Evolutionary conservation across 2,329 filamentous ascomycete species (phyloP).

Genomic region (Trichophyton verrucosum): DNA sequence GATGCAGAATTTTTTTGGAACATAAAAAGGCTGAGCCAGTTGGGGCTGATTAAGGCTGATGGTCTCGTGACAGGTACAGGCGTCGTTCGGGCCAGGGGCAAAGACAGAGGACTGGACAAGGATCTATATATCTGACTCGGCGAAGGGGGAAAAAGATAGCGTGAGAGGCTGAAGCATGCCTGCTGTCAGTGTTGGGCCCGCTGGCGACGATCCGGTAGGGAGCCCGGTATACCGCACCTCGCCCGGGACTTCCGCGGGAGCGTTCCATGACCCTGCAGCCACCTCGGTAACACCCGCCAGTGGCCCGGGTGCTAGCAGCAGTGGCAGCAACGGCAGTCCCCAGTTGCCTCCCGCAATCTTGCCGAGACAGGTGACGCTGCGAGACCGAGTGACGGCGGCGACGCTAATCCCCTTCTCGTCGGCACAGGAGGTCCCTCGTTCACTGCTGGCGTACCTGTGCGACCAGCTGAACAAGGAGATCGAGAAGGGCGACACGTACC

Average conservation of each 20-base stretch:
- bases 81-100: slow-evolving; percentile 10
- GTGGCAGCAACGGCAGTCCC: slow-evolving; percentile 29
- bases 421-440: slow-evolving; percentile 60
- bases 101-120: slow-evolving; percentile 5
- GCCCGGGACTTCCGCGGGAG: background rate
- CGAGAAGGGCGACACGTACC: slow-evolving; percentile 82
- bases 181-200: slow-evolving; percentile 45
- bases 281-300: background rate
- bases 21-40: background rate
- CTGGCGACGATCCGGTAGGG: slow-evolving; percentile 54
- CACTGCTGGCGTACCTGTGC: slow-evolving; percentile 63
- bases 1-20: background rate
- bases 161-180: slow-evolving; percentile 42
- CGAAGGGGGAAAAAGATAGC: background rate
- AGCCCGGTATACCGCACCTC: slow-evolving; percentile 55
- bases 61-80: slow-evolving; percentile 14
- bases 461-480: slow-evolving; percentile 84
- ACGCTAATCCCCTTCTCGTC: slow-evolving; percentile 73
- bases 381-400: slow-evolving; percentile 71
- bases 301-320: background rate
- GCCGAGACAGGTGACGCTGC: slow-evolving; percentile 65
- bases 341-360: slow-evolving; percentile 56
- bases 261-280: background rate
- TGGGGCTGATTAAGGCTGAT: slow-evolving; percentile 10
- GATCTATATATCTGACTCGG: background rate